phyloP scores from a whole-genome alignment of 495 filamentous ascomycete species.

The Hypomontagnella monticulosa region DNA sequence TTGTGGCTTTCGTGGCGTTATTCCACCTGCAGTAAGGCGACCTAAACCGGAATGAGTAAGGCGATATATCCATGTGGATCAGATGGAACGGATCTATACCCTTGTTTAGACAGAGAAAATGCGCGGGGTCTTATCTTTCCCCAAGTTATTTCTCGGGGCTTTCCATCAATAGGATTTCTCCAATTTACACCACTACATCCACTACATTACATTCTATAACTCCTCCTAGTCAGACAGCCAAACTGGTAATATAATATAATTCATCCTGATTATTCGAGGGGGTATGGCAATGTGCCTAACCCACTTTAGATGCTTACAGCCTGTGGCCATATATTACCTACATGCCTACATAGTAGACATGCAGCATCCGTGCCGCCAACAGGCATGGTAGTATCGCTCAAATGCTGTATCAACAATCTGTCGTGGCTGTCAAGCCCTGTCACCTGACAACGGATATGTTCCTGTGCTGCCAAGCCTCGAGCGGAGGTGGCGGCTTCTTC shows the following conservation, averaged over 20 bases:
- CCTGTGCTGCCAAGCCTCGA: slow-evolving; percentile 20
- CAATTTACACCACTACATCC: slow-evolving; percentile 3
- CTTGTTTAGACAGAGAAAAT: slow-evolving; percentile 1
- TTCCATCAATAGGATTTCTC: slow-evolving; percentile 19
- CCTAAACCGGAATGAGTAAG: slow-evolving; percentile 18
- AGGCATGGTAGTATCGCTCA: slow-evolving; percentile 16
- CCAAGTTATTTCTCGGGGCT: slow-evolving; percentile 21
- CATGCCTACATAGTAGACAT: background rate
- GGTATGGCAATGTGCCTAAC: background rate
- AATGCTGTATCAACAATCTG: background rate
- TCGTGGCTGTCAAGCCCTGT: background rate
- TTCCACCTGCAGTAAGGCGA: slow-evolving; percentile 4
- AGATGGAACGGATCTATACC: slow-evolving; percentile 2
- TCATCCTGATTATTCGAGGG: background rate
- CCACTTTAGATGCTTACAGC: slow-evolving; percentile 17
- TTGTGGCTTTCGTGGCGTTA: slow-evolving; percentile 19
- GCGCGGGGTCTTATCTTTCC: slow-evolving; percentile 19
- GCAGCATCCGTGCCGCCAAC: slow-evolving; percentile 24
- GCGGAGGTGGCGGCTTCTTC: background rate
- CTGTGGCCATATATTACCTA: slow-evolving; percentile 14
- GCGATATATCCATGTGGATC: no score
- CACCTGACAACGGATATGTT: slow-evolving; percentile 10
- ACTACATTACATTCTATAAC: slow-evolving; percentile 1
- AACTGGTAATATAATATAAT: background rate
- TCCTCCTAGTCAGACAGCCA: background rate